Evolutionary conservation across 768 basidiomycete species (phyloP), one percentile per base, ranked within the genome.

Genomic region (Lactifluus piperatus): DNA sequence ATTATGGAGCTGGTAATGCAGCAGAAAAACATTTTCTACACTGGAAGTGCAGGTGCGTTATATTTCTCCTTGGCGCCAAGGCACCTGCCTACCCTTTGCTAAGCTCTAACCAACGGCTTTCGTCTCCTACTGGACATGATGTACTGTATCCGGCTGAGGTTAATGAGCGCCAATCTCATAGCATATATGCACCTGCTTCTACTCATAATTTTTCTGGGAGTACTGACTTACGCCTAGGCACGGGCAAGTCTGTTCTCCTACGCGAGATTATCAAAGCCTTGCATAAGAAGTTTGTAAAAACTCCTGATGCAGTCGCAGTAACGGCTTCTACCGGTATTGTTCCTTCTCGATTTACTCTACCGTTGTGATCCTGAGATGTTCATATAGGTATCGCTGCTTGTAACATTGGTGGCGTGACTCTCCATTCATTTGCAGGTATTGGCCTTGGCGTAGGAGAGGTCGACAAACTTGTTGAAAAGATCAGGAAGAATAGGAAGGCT

Each of bases 401-500:
- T 71, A 97, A 99, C 65, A 94, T 99, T 51, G 95, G 95, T 10
- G 95, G 97, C 41, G 82, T 90, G 24, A 98, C 95, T 0, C 80
- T 98, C 36, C 95, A 99, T 70, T 94, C 91, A 0, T 99, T 97
- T 68, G 84, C 88, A n/a, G 94, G 95, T 0, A 88, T 95, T 59
- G 95, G 95, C 0, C 72, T 97, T 1, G 95, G 91, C 2, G 71
- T 79, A 3, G 92, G 89, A 39, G 70, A 70, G 10, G 79, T 80
- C 0, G 79, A 86, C 0, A 73, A 81, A 0, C 78, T 97, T 5
- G 76, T 81, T 4, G 71, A 65, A 0, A 94, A 83, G 68, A 71
- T 97, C 46, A 78, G 73, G 64, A 91, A 82, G 76, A 97, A 94
- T 70, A 88, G 82, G 73, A 97, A 97, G 72, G 85, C 93, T 1